Percentiles rank a stretch among this genome's conserved stretches.
Evolutionary conservation across 352 stramenopile species (phyloP).

Genomic region (Thalassiosira exigua): DNA sequence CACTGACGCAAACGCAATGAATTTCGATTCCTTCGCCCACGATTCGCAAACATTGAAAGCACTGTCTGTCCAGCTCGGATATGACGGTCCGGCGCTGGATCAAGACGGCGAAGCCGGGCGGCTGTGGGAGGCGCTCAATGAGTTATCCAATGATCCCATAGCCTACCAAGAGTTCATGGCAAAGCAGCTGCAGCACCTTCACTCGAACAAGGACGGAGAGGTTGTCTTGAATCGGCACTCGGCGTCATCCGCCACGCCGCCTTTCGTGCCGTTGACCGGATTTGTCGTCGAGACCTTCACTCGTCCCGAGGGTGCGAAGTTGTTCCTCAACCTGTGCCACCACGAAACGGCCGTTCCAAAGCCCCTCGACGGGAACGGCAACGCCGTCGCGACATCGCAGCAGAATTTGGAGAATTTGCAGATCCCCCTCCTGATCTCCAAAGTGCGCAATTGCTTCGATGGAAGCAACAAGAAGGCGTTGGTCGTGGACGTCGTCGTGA

Average conservation of each 20-base stretch:
- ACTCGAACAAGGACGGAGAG: slow-evolving; percentile 1
- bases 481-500: slow-evolving; percentile 33
- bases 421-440: slow-evolving; percentile 40
- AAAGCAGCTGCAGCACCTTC: slow-evolving; percentile 16
- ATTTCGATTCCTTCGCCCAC: not conserved
- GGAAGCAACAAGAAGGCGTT: slow-evolving; percentile 12
- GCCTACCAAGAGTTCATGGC: slow-evolving; percentile 14
- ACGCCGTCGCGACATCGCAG: slow-evolving; percentile 1
- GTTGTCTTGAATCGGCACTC: not conserved
- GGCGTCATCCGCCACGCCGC: not conserved
- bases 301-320: slow-evolving; percentile 2
- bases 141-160: not conserved
- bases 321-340: slow-evolving; percentile 46
- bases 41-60: slow-evolving; percentile 4
- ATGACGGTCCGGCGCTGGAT: slow-evolving; percentile 5
- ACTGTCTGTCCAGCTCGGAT: slow-evolving; percentile 11
- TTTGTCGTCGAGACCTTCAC: slow-evolving; percentile 34
- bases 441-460: slow-evolving; percentile 26
- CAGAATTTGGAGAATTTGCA: slow-evolving; percentile 8
- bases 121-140: slow-evolving; percentile 21
- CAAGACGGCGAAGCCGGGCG: not conserved
- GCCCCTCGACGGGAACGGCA: slow-evolving; percentile 10
- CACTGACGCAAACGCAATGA: too few species aligned
- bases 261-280: slow-evolving; percentile 24
- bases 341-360: slow-evolving; percentile 27